A percentile compares a stretch with the other conserved stretches of the same genome.
phyloP scores from a whole-genome alignment of 345 rosid species.

The Eucalyptus paniculata region DNA sequence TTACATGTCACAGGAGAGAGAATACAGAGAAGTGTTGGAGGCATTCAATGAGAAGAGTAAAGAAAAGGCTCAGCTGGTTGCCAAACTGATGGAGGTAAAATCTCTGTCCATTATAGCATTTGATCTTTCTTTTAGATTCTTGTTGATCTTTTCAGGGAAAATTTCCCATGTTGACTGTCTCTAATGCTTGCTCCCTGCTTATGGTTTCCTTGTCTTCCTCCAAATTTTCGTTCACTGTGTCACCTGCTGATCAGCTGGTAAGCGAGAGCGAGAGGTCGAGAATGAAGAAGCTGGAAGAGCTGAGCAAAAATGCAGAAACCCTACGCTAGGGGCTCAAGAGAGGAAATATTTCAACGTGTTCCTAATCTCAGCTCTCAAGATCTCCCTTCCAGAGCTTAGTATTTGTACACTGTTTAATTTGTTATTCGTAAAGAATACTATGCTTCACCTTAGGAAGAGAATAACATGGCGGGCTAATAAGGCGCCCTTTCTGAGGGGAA shows the following conservation, averaged over 20 bases:
- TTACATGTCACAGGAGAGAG: slow-evolving; percentile 53
- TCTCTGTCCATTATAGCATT: background rate
- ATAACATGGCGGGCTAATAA: background rate
- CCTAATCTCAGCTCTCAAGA: background rate
- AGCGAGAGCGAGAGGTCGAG: slow-evolving; percentile 72
- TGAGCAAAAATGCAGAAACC: slow-evolving; percentile 55
- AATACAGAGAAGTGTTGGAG: slow-evolving; percentile 81
- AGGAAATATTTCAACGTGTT: background rate
- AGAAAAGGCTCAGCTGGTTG: slow-evolving; percentile 64
- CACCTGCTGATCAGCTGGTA: slow-evolving; percentile 35
- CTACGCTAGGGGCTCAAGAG: slow-evolving; percentile 1
- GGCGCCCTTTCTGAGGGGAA: background rate
- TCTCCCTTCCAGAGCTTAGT: background rate
- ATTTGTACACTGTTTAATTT: background rate
- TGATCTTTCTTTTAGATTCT: background rate
- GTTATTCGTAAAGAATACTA: background rate
- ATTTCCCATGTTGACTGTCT: background rate
- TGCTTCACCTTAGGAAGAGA: background rate
- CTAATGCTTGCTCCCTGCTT: background rate
- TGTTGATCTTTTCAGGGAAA: background rate
- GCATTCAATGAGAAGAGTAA: slow-evolving; percentile 79
- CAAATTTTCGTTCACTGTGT: background rate
- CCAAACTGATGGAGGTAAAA: slow-evolving; percentile 74
- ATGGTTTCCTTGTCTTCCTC: background rate
- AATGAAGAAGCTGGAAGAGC: slow-evolving; percentile 84